Percentiles rank a stretch among this genome's conserved stretches.
Conservation (phyloP, 768 basidiomycete species). For the Thelephora ganbajun region DNA sequence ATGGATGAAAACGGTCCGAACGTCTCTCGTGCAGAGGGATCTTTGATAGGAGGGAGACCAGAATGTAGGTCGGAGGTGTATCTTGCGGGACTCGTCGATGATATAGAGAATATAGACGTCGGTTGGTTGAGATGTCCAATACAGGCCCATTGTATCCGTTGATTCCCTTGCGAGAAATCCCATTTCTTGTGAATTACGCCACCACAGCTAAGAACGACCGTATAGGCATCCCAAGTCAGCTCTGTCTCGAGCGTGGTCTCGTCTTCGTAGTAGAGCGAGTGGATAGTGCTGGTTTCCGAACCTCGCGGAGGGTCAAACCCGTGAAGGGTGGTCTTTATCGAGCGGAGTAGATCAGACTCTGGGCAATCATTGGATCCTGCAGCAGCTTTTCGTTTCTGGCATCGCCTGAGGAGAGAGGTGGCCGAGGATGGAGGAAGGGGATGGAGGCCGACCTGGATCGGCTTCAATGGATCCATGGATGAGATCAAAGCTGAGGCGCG, state of each 20-base stretch:
- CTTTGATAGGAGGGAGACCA: conserved; percentile 9
- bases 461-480: neutral
- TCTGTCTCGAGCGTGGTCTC: conserved; percentile 26
- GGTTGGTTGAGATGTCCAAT: conserved; percentile 57
- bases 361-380: neutral
- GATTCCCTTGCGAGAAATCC: conserved; percentile 57
- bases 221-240: conserved; percentile 53
- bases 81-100: conserved; percentile 14
- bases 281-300: conserved; percentile 6
- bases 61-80: conserved; percentile 15
- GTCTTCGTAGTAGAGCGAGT: neutral
- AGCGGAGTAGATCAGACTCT: neutral
- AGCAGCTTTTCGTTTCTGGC: neutral
- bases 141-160: conserved; percentile 69
- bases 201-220: conserved; percentile 50
- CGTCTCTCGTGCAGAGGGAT: conserved; percentile 14
- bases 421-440: neutral
- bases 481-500: neutral
- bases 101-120: conserved; percentile 15
- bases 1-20: conserved; percentile 28
- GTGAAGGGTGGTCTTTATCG: neutral
- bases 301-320: neutral
- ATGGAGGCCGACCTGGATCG: neutral
- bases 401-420: neutral
- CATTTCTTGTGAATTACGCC: conserved; percentile 61